Evolutionary conservation across 495 filamentous ascomycete genomes (phyloP).

Genomic region (Pyrenula massariospora): DNA sequence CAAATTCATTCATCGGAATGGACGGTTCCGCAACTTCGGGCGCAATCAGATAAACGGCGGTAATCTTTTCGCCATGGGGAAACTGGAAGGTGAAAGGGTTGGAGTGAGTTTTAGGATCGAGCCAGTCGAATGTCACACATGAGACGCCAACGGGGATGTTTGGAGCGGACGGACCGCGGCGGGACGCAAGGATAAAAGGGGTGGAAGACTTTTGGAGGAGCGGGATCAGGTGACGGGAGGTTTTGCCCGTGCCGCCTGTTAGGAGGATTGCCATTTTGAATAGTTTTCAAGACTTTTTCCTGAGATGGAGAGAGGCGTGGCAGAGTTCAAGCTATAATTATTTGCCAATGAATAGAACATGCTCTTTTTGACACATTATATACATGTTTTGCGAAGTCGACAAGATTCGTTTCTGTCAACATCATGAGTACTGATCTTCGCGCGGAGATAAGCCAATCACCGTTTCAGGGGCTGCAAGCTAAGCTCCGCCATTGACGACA

Average conservation of each 20-base stretch:
- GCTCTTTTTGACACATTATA: no score
- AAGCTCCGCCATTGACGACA: no score
- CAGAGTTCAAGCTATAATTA: no score
- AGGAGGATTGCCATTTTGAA: conserved; percentile 29
- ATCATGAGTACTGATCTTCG: no score
- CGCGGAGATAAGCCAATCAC: no score
- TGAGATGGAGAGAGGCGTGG: no score
- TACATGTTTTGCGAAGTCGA: no score
- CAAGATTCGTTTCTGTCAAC: no score
- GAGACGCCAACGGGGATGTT: neutral
- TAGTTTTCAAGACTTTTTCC: no score
- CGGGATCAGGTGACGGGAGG: conserved; percentile 24
- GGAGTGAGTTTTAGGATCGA: conserved; percentile 25
- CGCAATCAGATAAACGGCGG: conserved; percentile 26
- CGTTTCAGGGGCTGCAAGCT: no score
- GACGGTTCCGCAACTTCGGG: conserved; percentile 13
- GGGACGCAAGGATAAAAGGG: conserved; percentile 28
- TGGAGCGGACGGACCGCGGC: conserved; percentile 12
- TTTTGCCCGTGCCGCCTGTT: conserved; percentile 36
- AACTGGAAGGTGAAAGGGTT: conserved; percentile 13
- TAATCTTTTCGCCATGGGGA: conserved; percentile 7
- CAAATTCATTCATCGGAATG: conserved; percentile 20
- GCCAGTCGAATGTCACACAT: conserved; percentile 38
- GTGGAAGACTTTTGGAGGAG: conserved; percentile 18
- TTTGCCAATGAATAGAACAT: no score